Conservation (phyloP, 805 yeast genomes). For the Wickerhamiella shivajii region DNA sequence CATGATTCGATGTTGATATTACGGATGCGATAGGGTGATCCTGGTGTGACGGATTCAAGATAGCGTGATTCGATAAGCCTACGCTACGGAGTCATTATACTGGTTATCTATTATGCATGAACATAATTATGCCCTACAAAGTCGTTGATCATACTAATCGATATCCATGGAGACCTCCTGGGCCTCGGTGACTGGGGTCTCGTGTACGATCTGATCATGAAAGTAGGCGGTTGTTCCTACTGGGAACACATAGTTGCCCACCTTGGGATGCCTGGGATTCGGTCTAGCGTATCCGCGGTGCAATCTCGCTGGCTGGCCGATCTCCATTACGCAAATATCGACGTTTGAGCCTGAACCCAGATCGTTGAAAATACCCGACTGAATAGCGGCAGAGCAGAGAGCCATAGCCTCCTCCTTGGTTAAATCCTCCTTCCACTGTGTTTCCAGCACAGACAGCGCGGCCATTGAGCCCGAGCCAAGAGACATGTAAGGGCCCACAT, state of each 20-base stretch:
- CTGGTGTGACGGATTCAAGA: too few species aligned
- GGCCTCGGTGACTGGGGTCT: slow-evolving; percentile 1
- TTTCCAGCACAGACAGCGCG: slow-evolving; percentile 94
- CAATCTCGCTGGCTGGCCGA: slow-evolving; percentile 60
- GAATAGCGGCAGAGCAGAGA: slow-evolving; percentile 82
- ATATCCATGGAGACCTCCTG: slow-evolving; percentile 1
- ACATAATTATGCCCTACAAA: too few species aligned
- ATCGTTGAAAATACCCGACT: slow-evolving; percentile 98
- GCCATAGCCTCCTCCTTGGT: slow-evolving; percentile 81
- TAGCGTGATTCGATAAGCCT: too few species aligned
- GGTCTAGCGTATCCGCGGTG: slow-evolving; percentile 84
- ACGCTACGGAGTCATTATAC: too few species aligned
- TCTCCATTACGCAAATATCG: slow-evolving; percentile 92
- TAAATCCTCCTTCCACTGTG: slow-evolving; percentile 68
- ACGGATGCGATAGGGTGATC: too few species aligned
- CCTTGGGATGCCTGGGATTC: slow-evolving; percentile 71
- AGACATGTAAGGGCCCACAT: slow-evolving; percentile 83
- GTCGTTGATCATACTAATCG: too few species aligned
- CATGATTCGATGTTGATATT: too few species aligned
- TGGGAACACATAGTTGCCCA: slow-evolving; percentile 67
- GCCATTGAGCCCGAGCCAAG: slow-evolving; percentile 96
- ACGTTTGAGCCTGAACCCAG: slow-evolving; percentile 98
- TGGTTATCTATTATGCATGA: too few species aligned
- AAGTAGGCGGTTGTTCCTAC: slow-evolving; percentile 77
- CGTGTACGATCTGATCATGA: too few species aligned